Conservation (phyloP, 768 basidiomycete genomes). For the Macrolepiota albuminosa region DNA sequence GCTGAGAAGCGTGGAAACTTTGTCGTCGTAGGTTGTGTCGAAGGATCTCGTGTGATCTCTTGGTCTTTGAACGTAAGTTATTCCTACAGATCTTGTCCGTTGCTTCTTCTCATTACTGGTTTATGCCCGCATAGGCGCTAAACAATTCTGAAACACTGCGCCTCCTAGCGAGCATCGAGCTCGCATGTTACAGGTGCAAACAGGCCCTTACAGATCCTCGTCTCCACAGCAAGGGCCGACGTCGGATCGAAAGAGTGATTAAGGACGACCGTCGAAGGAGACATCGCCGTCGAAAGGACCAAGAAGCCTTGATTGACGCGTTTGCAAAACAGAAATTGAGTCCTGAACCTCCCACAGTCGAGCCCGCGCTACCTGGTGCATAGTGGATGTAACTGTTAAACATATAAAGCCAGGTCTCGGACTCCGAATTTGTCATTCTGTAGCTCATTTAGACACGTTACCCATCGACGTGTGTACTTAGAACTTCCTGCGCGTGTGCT, state of each 20-base stretch:
- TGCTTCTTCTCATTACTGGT: conserved; percentile 1
- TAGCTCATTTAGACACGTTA: conserved; percentile 14
- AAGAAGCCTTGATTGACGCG: conserved; percentile 77
- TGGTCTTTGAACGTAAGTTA: conserved; percentile 77
- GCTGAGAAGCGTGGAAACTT: conserved; percentile 88
- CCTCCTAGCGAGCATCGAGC: conserved; percentile 77
- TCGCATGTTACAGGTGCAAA: conserved; percentile 77
- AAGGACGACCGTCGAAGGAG: conserved; percentile 80
- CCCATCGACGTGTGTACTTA: conserved; percentile 10
- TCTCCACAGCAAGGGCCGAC: conserved; percentile 55
- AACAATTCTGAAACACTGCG: conserved; percentile 83
- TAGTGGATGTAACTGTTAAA: conserved; percentile 7
- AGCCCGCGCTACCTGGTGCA: conserved; percentile 20
- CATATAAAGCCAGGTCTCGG: conserved; percentile 3
- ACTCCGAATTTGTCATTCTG: conserved; percentile 5
- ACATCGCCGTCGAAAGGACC: conserved; percentile 79
- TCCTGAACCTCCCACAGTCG: conserved; percentile 22
- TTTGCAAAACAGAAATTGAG: conserved; percentile 56
- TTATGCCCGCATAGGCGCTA: conserved; percentile 49
- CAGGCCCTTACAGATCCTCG: conserved; percentile 66
- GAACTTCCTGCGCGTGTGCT: conserved; percentile 7
- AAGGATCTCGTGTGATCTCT: conserved; percentile 68
- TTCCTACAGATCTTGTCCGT: neutral
- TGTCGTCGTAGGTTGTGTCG: conserved; percentile 77
- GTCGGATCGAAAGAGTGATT: conserved; percentile 75